phyloP scores from a whole-genome alignment of 495 filamentous ascomycete genomes.

The Xylaria flabelliformis region DNA sequence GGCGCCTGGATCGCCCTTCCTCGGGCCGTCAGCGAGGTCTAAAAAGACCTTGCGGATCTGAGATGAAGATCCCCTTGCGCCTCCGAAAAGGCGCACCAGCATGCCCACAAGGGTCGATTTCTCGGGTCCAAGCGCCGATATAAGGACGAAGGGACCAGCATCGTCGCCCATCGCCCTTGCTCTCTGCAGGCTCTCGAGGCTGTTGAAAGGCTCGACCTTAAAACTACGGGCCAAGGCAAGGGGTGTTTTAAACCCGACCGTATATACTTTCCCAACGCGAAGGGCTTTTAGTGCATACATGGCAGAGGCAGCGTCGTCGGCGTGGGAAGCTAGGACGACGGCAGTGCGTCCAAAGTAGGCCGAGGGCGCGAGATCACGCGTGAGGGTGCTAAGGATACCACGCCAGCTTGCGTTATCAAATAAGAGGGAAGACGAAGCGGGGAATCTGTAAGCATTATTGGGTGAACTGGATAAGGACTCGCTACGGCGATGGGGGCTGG shows the following conservation, averaged over 20 bases:
- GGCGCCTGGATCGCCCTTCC: conserved; percentile 70
- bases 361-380: conserved; percentile 79
- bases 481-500: conserved; percentile 43
- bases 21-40: conserved; percentile 73
- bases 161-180: conserved; percentile 55
- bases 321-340: conserved; percentile 70
- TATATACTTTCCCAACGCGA: conserved; percentile 79
- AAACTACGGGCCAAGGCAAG: conserved; percentile 66
- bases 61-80: conserved; percentile 51
- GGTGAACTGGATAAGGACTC: conserved; percentile 20
- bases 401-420: conserved; percentile 86
- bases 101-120: conserved; percentile 82
- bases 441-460: conserved; percentile 37
- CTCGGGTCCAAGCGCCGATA: conserved; percentile 77
- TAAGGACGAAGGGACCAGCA: conserved; percentile 77
- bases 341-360: conserved; percentile 77
- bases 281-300: conserved; percentile 79
- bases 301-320: conserved; percentile 73
- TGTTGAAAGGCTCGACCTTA: conserved; percentile 75
- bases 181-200: conserved; percentile 76
- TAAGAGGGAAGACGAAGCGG: conserved; percentile 58
- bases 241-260: conserved; percentile 78
- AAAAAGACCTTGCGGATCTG: conserved; percentile 78
- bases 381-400: conserved; percentile 79
- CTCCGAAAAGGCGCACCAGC: conserved; percentile 70